phyloP scores from a whole-genome alignment of 768 basidiomycete species.

The Podaxis carcinomalis region DNA sequence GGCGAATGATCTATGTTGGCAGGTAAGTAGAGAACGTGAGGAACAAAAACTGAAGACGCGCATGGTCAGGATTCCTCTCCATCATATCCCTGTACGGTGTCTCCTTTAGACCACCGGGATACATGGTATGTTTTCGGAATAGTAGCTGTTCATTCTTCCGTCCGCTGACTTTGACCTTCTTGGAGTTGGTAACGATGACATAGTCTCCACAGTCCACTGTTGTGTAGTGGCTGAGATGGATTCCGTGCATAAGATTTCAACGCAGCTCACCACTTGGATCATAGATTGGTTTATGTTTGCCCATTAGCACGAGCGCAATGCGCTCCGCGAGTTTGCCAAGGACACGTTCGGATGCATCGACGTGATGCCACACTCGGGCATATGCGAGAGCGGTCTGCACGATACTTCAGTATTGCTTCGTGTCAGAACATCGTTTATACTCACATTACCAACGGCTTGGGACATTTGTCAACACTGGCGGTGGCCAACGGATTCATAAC shows the following conservation, averaged over 20 bases:
- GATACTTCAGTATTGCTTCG: background rate
- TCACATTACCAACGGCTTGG: constrained; percentile 76
- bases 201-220: constrained; percentile 97
- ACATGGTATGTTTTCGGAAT: constrained; percentile 90
- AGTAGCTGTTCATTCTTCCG: constrained; percentile 83
- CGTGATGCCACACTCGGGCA: constrained; percentile 95
- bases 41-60: constrained; percentile 31
- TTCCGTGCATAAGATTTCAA: background rate
- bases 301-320: constrained; percentile 95
- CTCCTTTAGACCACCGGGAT: constrained; percentile 90
- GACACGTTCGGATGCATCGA: constrained; percentile 86
- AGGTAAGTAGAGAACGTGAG: background rate
- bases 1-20: constrained; percentile 74
- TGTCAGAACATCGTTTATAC: constrained; percentile 13
- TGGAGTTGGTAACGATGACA: constrained; percentile 90
- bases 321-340: constrained; percentile 92
- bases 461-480: constrained; percentile 47
- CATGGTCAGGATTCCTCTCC: constrained; percentile 84
- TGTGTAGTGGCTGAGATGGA: background rate
- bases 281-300: constrained; percentile 97
- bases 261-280: constrained; percentile 74
- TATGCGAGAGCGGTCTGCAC: constrained; percentile 89
- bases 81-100: constrained; percentile 83
- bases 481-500: background rate
- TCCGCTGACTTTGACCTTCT: constrained; percentile 81